Percentiles rank a stretch among this genome's conserved stretches.
Conservation (phyloP, 345 rosid genomes). For the Citrus sinensis region DVS_A1.0 CM039169.1:33885501-33886000, state of each 20-base stretch:
- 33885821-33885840: constrained; percentile 71
- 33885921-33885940: constrained; percentile 69
- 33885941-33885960: constrained; percentile 87
- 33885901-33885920: constrained; percentile 92
- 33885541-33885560: constrained; percentile 31
- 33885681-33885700: constrained; percentile 94
- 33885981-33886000: constrained; percentile 62
- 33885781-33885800: constrained; percentile 69
- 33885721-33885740: constrained; percentile 60
- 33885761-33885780: constrained; percentile 76
- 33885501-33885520: no score
- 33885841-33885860: constrained; percentile 84
- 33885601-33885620: constrained; percentile 58
- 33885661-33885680: constrained; percentile 88
- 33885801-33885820: constrained; percentile 83
- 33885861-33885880: constrained; percentile 83
- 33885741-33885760: constrained; percentile 17
- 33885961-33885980: constrained; percentile 53
- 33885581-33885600: constrained; percentile 56
- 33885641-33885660: constrained; percentile 45
- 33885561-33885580: constrained; percentile 21
- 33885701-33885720: constrained; percentile 92
- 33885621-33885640: constrained; percentile 67
- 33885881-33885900: constrained; percentile 77
- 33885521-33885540: no score